Base-by-base conservation (phyloP, 805 yeast genomes). In the Saccharomycopsis schoenii region DNA sequence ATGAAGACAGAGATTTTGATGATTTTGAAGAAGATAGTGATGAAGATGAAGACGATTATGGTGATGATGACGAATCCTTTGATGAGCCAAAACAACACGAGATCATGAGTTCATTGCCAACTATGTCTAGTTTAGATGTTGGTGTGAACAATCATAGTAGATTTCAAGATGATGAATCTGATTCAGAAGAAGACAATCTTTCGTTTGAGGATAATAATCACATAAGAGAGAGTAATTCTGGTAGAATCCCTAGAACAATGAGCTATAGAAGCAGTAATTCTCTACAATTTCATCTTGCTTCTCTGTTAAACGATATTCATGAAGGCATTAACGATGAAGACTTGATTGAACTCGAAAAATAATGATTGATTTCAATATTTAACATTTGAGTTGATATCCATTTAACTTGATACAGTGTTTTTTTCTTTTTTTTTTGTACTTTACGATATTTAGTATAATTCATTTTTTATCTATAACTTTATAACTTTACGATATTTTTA, bases 71-170 rank as follows among this genome's bases (percentile, higher is more conserved):
- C 21, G 62, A 54, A 24, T 59, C 62, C n/a, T 63, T 63, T 59
- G 65, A 63, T 51, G 65, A 63, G 50, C 65, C 65, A 11, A 61
- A 59, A 42, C 65, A 63, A 52, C 65, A 63, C 42, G 65, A 64
- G 8, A 41, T 63, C 2, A 63, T 63, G 65, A 63, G 65, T 36
- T 61, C 65, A 14, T 58, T 63, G 39, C 65, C 65, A 9, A 61
- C 65, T 10, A 47, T 58, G 14, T 63, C 65, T 4, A 63, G 64
- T 40, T 56, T 63, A 25, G 65, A 62, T 12, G 64, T 24, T 11
- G 52, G 54, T 47, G 52, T 47, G 14, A 15, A 47, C 6, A 25
- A 47, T 14, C 19, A 57, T 25, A 47, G 52, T 14, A 47, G 52
- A 47, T 47, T 47, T 8, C 52, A 47, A 15, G 52, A 47, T 21